A percentile compares a stretch with the other conserved stretches of the same genome.
These are phyloP conservation scores for Sclerotinia spermophila DNA, from an alignment of 2,329 filamentous ascomycete species.

Conservation along the genomic window DNA sequence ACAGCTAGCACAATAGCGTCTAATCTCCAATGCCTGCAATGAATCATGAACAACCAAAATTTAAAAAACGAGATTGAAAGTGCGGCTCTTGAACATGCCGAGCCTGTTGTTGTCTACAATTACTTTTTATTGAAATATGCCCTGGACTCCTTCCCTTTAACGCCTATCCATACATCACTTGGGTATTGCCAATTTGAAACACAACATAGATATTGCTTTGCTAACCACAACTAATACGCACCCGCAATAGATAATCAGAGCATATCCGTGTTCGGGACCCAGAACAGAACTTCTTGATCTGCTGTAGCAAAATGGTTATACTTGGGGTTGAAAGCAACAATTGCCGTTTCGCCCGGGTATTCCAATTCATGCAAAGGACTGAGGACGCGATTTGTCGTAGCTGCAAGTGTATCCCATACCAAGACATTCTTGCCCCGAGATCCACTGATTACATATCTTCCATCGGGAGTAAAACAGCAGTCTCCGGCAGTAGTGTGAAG, in stretches of 20 bases:
- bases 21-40: background rate
- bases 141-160: constrained; percentile 2
- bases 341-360: constrained; percentile 64
- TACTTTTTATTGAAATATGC: background rate
- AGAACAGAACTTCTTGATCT: constrained; percentile 78
- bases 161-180: constrained; percentile 18
- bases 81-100: background rate
- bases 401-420: constrained; percentile 76
- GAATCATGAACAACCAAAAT: background rate
- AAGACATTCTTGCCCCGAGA: constrained; percentile 65
- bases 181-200: constrained; percentile 16
- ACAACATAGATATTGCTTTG: background rate
- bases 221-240: background rate
- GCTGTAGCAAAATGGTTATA: constrained; percentile 90
- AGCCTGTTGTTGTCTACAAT: background rate
- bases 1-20: background rate
- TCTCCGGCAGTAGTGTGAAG: constrained; percentile 64
- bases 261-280: constrained; percentile 62
- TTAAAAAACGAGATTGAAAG: background rate
- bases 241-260: background rate
- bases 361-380: constrained; percentile 62
- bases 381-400: constrained; percentile 54
- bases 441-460: constrained; percentile 83
- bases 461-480: constrained; percentile 85
- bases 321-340: constrained; percentile 84